Evolutionary conservation across 768 basidiomycete species (phyloP).

Genomic region (Pleurotus salmoneostramineus): DNA sequence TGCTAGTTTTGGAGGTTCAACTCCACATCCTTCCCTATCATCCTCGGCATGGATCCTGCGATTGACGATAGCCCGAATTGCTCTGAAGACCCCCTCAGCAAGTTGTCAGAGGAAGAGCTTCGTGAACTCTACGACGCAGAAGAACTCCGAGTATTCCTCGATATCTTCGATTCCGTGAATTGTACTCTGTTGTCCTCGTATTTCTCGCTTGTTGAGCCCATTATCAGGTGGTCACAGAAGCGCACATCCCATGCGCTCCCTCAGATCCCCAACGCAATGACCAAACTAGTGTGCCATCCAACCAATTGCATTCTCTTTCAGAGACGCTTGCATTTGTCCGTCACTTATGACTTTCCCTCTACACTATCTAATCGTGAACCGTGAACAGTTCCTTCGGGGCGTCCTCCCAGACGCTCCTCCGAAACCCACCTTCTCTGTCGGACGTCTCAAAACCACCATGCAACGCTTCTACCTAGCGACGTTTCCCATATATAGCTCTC

Average conservation of each 20-base stretch:
- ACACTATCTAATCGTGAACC: background rate
- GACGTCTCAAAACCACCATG: constrained; percentile 43
- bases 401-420: constrained; percentile 35
- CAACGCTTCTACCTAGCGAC: constrained; percentile 54
- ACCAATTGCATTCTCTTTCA: constrained; percentile 9
- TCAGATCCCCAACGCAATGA: background rate
- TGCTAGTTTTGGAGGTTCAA: no score
- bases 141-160: constrained; percentile 57
- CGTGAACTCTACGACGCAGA: constrained; percentile 60
- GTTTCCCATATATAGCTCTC: constrained; percentile 44
- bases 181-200: background rate
- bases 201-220: background rate
- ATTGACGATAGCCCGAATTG: no score
- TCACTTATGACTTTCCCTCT: background rate
- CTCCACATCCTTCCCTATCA: no score
- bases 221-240: constrained; percentile 57
- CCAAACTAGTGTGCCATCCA: no score
- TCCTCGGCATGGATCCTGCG: no score
- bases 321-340: constrained; percentile 25
- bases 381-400: constrained; percentile 25
- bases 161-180: constrained; percentile 58
- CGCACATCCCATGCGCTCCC: constrained; percentile 27
- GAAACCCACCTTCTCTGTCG: constrained; percentile 48
- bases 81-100: constrained; percentile 15
- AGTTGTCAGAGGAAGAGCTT: constrained; percentile 48